Evolutionary conservation across 2,329 filamentous ascomycete genomes (phyloP).

Genomic region (Xylariaceae sp.): DNA sequence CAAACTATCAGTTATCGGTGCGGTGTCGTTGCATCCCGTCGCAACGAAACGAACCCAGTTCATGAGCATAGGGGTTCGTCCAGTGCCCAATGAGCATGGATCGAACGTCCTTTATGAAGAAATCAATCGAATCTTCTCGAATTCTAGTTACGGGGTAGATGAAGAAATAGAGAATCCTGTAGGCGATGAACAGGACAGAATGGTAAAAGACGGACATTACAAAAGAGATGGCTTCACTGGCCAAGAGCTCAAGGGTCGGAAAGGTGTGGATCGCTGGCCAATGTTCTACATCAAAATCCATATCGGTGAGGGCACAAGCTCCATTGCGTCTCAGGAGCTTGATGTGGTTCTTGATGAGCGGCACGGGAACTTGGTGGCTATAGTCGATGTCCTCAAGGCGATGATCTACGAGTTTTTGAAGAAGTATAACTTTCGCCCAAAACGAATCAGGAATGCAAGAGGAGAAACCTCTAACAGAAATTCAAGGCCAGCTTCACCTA

Average conservation of each 20-base stretch:
- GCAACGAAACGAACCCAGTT: constrained; percentile 80
- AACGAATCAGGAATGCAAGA: constrained; percentile 31
- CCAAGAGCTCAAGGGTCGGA: constrained; percentile 62
- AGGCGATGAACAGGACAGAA: constrained; percentile 38
- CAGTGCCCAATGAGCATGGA: constrained; percentile 62
- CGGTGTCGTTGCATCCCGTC: constrained; percentile 73
- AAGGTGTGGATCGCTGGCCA: constrained; percentile 81
- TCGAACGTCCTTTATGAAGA: constrained; percentile 76
- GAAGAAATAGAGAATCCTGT: constrained; percentile 55
- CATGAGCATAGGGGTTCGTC: constrained; percentile 76
- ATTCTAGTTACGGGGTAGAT: constrained; percentile 76
- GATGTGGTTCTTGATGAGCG: constrained; percentile 55
- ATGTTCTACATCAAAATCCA: constrained; percentile 84
- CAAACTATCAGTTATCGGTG: constrained; percentile 69
- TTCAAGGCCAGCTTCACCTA: neutral
- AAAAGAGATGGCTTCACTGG: constrained; percentile 57
- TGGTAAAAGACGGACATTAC: constrained; percentile 33
- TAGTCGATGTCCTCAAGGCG: constrained; percentile 70
- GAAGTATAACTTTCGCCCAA: constrained; percentile 72
- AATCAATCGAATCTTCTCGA: constrained; percentile 77
- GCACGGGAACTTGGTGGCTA: constrained; percentile 57
- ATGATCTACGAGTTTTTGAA: constrained; percentile 78
- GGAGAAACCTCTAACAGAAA: neutral
- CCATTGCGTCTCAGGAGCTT: constrained; percentile 34
- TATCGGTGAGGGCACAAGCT: constrained; percentile 34